Base-by-base conservation (phyloP, 116 monocot genomes). In the Papilionanthe hybrid region DNA sequence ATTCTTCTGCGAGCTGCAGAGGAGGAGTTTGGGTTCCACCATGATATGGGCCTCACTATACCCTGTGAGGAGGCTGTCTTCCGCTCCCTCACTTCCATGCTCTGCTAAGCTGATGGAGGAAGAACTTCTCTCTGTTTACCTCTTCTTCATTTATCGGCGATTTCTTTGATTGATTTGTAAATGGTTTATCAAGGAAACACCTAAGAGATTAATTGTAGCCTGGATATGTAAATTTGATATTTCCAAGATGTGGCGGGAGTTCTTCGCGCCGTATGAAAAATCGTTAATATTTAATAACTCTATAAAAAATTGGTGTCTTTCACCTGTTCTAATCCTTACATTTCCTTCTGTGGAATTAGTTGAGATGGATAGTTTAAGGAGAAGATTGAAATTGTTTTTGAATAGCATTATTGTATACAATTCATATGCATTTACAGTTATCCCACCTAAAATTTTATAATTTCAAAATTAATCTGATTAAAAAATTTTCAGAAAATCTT, bases 21-120 rank as follows among this genome's bases (percentile, higher is more conserved):
- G 81, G 81, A 81, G 63, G 81, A 81, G 76, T 81, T 81, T 50
- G 81, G 81, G 22, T 81, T 81, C 67, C 45, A 76, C 63, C 81
- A 81, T 44, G 67, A 76, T 9, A 75, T 81, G 81, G 81, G 81
- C 20, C 68, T 81, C 32, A 81, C 67, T n/a, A 81, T 81, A 28
- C 81, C 81, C 29, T 81, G 81, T 23, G 81, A 81, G 66, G 81
- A 81, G 43, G 66, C 49, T 45, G 65, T 32, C 28, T 81, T 81
- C 66, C 73, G 76, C 13, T 76, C 48, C 0, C 81, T 81, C 76
- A 81, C 81, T 7, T 65, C 65, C 27, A 47, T 81, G 81, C 75
- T 81, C 44, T 3, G 81, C 27, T 81, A 19, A 50, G 3, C 18
- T 10, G 30, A 30, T 27, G 32, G 12, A 32, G n/a, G n/a, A n/a